Evolutionary conservation across 148 eudicot genomes (phyloP), one percentile per base, ranked within the genome.

Genomic region (Camellia granthamiana): DNA sequence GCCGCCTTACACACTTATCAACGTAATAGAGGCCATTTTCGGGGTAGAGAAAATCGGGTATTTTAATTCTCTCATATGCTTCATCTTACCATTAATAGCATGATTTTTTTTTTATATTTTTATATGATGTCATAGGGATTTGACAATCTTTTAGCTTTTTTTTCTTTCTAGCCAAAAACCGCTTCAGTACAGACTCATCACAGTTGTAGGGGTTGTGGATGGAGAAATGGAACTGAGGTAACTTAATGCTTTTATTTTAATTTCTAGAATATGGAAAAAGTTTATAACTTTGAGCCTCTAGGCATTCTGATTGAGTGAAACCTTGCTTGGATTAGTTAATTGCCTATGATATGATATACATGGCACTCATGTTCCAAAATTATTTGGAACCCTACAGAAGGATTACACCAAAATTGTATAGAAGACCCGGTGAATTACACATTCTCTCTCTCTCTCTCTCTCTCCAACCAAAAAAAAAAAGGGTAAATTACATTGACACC

Each of bases 171-270:
- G 78, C 68, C 52, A 43, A 76, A 42, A 10, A 15, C 6, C 18
- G 54, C 55, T 59, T 5, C 7, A 43, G 13, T 21, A 38, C 54
- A 44, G 9, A 44, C 69, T 59, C 68, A 61, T 61, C 4, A 9
- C 54, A 44, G 61, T 38, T 6, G 12, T 59, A 76, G 78, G 54
- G 41, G 18, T 61, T 52, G 12, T 60, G 52, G 55, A 43, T 30
- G 42, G 30, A 56, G 38, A 7, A 76, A 42, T 43, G 61, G 68
- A 76, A n/a, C 23, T 44, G 55, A 88, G 90, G 92, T 88, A 83
- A 60, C 18, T 43, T 8, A 10, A 23, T 69, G 60, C 72, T 21
- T 66, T 8, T 21, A 43, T 66, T 77, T n/a, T 9, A 5, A 19
- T 43, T 43, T 69, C 19, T 52, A 69, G 49, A 69, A 69, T 14